A percentile compares a stretch with the other conserved stretches of the same genome.
phyloP scores from a whole-genome alignment of 1,284 basidiomycete genomes.

The Ceratobasidium sp. region DNA sequence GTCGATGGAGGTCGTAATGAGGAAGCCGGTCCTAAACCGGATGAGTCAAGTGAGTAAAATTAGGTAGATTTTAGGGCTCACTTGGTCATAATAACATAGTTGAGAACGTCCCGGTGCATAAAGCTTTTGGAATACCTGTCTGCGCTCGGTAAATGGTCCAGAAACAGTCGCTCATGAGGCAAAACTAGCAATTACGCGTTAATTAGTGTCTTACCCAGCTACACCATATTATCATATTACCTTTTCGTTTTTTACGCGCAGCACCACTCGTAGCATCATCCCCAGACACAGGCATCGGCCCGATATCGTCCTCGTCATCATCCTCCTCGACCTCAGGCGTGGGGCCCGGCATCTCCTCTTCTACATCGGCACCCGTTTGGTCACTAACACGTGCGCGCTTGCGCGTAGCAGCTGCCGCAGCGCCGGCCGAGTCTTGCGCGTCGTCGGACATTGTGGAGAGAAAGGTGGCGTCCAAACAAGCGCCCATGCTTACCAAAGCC shows the following conservation, averaged over 20 bases:
- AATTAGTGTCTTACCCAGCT: not conserved
- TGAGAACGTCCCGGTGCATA: constrained; percentile 96
- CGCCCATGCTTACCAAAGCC: not conserved
- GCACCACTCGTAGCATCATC: constrained; percentile 42
- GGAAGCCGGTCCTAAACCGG: constrained; percentile 89
- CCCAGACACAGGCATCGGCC: constrained; percentile 53
- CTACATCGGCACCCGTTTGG: not conserved
- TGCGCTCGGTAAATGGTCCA: constrained; percentile 90
- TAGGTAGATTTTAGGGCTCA: constrained; percentile 55
- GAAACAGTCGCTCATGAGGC: constrained; percentile 83
- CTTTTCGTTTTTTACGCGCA: constrained; percentile 52
- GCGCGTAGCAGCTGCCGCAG: constrained; percentile 16
- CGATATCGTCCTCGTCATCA: constrained; percentile 54
- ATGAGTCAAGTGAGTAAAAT: not conserved
- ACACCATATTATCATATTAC: constrained; percentile 39
- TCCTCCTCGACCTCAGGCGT: constrained; percentile 43
- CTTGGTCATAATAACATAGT: constrained; percentile 88
- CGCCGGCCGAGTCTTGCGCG: constrained; percentile 26
- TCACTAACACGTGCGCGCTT: constrained; percentile 21
- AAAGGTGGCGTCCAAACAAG: constrained; percentile 10
- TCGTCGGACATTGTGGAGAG: constrained; percentile 35
- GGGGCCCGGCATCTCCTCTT: not conserved
- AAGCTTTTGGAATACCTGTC: constrained; percentile 98
- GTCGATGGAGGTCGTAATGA: constrained; percentile 94
- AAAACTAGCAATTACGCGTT: constrained; percentile 60